Evolutionary conservation across 2,329 filamentous ascomycete genomes (phyloP).

Genomic region (Colletotrichum theobromicola): DNA sequence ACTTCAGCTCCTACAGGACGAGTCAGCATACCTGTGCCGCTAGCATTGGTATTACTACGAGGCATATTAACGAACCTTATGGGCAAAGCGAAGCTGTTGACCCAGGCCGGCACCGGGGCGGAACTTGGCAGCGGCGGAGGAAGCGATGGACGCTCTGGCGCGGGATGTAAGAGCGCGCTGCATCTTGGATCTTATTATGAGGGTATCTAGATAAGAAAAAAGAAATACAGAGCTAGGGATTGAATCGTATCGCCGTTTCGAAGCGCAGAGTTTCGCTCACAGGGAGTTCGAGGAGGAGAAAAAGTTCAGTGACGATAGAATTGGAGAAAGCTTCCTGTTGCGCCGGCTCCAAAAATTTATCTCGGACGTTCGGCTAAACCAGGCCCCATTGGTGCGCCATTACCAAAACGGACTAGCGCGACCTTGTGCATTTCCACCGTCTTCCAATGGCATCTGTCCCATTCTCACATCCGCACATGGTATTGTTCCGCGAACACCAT

Average conservation of each 20-base stretch:
- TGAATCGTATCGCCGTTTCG: slow-evolving; percentile 31
- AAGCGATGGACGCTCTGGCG: slow-evolving; percentile 80
- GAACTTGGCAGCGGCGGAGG: slow-evolving; percentile 69
- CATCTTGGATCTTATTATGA: slow-evolving; percentile 65
- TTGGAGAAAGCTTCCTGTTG: slow-evolving; percentile 19
- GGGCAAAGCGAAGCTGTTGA: slow-evolving; percentile 93
- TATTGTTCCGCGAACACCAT: not conserved
- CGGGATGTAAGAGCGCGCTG: slow-evolving; percentile 91
- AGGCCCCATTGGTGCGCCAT: slow-evolving; percentile 37
- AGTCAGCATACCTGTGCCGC: slow-evolving; percentile 31
- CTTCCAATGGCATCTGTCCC: slow-evolving; percentile 39
- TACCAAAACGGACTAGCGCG: slow-evolving; percentile 32
- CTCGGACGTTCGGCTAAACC: slow-evolving; percentile 46
- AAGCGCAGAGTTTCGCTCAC: slow-evolving; percentile 29
- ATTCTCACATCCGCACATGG: slow-evolving; percentile 22
- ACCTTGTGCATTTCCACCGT: slow-evolving; percentile 35
- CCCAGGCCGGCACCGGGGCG: slow-evolving; percentile 70
- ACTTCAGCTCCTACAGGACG: slow-evolving; percentile 84
- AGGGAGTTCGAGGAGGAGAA: slow-evolving; percentile 29
- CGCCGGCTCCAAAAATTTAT: slow-evolving; percentile 44
- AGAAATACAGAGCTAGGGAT: slow-evolving; percentile 31
- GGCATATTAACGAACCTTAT: slow-evolving; percentile 73
- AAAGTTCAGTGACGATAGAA: slow-evolving; percentile 23
- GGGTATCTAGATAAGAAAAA: slow-evolving; percentile 33
- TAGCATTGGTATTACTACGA: slow-evolving; percentile 20